Evolutionary conservation across 2,329 filamentous ascomycete species (phyloP), one percentile per base, ranked within the genome.

Genomic region (Chalaropsis ovoidea): DNA sequence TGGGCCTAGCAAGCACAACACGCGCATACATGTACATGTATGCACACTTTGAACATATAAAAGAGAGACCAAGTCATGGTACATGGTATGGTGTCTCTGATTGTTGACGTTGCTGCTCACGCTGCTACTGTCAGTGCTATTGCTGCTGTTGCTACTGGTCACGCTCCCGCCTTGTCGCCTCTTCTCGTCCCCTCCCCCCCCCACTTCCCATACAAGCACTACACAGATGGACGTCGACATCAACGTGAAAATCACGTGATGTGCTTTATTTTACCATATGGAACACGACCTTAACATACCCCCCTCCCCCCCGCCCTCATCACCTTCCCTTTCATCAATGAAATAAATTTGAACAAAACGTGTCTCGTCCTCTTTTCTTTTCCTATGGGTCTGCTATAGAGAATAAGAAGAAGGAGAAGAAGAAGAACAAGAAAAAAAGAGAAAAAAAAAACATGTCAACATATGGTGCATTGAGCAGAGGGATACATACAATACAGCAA

Each of bases 301-400:
- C 58, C 35, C 58, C 19, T 27, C 41, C 60, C 58, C 39, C 35
- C 24, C 24, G 11, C 19, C 47, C 47, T 52, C 15, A 58, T 58
- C 52, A 27, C 35, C 24, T 39, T 17, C 52, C 52, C 17, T 58
- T 13, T 35, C 52, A 58, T 47, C 61, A 62, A 62, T 62, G 61
- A 62, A 58, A 27, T 47, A 62, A 62, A 49, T 62, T 47, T 47
- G 61, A 62, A 47, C 61, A 62, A 60, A n/a, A 56, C 17, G 31
- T 39, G 43, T 19, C 43, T 2, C n/a, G 43, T 47, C 43, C 43
- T 47, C 15, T n/a, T 47, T 17, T 47, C n/a, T 17, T 47, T 17
- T 47, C 15, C 8, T 39, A 10, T 39, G 35, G 35, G 1, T 10
- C 35, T 39, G 35, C 35, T 39, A 3, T 39, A 39, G 35, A 39